Evolutionary conservation across 169 alveolate genomes (phyloP).

Genomic region (Plasmodium sp.): DNA sequence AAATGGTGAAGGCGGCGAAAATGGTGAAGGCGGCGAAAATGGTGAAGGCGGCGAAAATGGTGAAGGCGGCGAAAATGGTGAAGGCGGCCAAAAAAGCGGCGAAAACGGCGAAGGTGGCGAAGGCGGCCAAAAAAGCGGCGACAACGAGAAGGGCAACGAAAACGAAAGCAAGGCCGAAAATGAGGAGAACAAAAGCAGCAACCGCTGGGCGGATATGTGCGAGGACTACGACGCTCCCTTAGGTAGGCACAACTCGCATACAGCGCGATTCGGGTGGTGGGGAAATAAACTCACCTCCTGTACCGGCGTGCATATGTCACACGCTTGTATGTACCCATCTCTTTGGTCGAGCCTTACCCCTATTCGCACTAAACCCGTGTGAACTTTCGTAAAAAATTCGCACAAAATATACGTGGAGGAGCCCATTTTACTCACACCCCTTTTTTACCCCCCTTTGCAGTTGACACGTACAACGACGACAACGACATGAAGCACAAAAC

Average conservation of each 20-base stretch:
- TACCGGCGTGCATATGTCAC: not conserved
- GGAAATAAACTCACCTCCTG: not conserved
- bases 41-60: not conserved
- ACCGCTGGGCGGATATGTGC: constrained; percentile 73
- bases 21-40: not conserved
- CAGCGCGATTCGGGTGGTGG: not conserved
- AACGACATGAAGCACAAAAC: constrained; percentile 41
- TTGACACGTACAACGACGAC: constrained; percentile 55
- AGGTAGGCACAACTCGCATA: constrained; percentile 14
- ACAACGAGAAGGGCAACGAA: not conserved
- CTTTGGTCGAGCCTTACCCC: not conserved
- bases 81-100: not conserved
- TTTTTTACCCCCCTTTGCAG: not conserved
- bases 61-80: not conserved
- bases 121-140: not conserved
- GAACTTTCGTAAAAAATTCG: too few relatives aligned
- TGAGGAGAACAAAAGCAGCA: constrained; percentile 61
- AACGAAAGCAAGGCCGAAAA: constrained; percentile 5
- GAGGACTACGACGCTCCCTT: constrained; percentile 69
- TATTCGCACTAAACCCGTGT: not conserved
- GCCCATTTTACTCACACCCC: not conserved
- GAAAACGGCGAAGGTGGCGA: not conserved
- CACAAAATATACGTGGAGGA: not conserved
- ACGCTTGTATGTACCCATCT: not conserved
- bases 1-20: not conserved